Evolutionary conservation across 164 flowering plant species (phyloP).

Genomic region (Litsea cubeba): DNA sequence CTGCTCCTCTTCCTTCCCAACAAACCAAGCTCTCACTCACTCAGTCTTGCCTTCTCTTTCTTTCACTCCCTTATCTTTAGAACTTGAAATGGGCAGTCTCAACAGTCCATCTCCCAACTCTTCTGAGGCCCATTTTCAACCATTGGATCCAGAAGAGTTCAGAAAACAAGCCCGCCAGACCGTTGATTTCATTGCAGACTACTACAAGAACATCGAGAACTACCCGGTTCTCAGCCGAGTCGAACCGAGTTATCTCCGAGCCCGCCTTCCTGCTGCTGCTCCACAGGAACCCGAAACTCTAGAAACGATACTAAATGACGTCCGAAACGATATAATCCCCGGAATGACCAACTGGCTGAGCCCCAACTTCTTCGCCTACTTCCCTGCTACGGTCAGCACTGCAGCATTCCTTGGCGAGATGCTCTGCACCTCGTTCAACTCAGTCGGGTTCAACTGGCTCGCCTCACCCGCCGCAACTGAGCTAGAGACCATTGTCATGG

Average conservation of each 20-base stretch:
- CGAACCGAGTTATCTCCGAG: constrained; percentile 40
- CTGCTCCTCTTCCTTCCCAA: too few species aligned
- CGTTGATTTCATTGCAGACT: constrained; percentile 17
- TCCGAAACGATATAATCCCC: constrained; percentile 34
- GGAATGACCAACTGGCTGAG: constrained; percentile 60
- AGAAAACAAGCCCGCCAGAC: constrained; percentile 36
- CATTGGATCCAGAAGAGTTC: constrained; percentile 47
- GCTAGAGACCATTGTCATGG: constrained; percentile 27
- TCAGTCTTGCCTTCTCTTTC: neutral
- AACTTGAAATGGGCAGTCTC: constrained; percentile 32
- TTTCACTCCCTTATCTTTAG: neutral
- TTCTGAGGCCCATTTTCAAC: constrained; percentile 21
- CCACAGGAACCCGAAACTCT: constrained; percentile 41
- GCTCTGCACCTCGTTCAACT: constrained; percentile 46
- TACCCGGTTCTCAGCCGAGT: constrained; percentile 48
- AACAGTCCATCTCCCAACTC: constrained; percentile 10
- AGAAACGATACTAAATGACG: constrained; percentile 34
- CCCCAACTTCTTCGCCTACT: constrained; percentile 13
- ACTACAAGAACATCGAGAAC: constrained; percentile 39
- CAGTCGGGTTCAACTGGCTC: constrained; percentile 56
- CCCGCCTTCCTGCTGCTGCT: constrained; percentile 25
- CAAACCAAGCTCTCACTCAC: too few species aligned
- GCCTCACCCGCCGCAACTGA: constrained; percentile 57
- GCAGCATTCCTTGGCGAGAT: constrained; percentile 54
- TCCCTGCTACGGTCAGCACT: constrained; percentile 46